A percentile compares a stretch with the other conserved stretches of the same genome.
These are phyloP conservation scores for Claviceps sp. DNA, from an alignment of 2,329 filamentous ascomycete species.

Conservation along the genomic window DNA sequence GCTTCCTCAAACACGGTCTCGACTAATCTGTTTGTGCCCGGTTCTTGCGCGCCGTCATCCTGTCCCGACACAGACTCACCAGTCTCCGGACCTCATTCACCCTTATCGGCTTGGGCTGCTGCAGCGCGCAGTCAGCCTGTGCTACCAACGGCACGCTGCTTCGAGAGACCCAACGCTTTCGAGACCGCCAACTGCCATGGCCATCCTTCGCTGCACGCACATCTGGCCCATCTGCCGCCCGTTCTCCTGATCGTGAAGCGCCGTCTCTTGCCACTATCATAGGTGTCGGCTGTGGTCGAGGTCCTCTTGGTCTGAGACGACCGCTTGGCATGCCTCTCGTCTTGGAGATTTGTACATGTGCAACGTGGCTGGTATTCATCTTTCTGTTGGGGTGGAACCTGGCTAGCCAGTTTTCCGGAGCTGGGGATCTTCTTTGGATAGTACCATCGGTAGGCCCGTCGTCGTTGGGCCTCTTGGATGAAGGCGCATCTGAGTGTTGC, in stretches of 20 bases:
- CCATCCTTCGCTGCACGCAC: not conserved
- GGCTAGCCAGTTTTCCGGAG: not conserved
- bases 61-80: slow-evolving; percentile 16
- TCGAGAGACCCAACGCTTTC: slow-evolving; percentile 11
- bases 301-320: not conserved
- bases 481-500: not conserved
- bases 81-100: slow-evolving; percentile 17
- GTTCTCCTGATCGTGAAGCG: not conserved
- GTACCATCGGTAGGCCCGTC: not conserved
- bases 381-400: not conserved
- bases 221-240: not conserved
- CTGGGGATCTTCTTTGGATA: not conserved
- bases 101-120: slow-evolving; percentile 19
- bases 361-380: not conserved
- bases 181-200: slow-evolving; percentile 5
- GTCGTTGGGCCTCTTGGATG: not conserved
- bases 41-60: slow-evolving; percentile 10
- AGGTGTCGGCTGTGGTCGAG: not conserved
- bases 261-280: not conserved
- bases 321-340: not conserved
- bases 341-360: not conserved
- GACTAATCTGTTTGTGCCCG: slow-evolving; percentile 10
- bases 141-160: slow-evolving; percentile 13
- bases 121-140: slow-evolving; percentile 15
- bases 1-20: not conserved